phyloP scores from a whole-genome alignment of 2,329 filamentous ascomycete genomes.

The Botrytis galanthina region DNA sequence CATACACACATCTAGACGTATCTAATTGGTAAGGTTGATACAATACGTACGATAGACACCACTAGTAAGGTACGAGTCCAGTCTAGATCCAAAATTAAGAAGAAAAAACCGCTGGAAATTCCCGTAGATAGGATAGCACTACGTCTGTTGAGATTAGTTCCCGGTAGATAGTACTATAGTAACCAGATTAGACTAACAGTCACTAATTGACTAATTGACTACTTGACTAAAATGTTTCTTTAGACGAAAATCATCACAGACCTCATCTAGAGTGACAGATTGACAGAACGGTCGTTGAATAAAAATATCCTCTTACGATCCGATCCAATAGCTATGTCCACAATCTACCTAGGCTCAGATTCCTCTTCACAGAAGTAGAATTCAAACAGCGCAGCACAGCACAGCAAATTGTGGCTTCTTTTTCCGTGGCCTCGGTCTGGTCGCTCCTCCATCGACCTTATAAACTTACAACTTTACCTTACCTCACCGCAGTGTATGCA shows the following conservation, averaged over 20 bases:
- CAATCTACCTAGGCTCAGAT: neutral
- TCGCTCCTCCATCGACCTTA: constrained; percentile 1
- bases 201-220: neutral
- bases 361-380: neutral
- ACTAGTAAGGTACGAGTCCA: neutral
- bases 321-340: neutral
- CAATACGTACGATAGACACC: neutral
- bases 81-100: neutral
- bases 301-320: neutral
- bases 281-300: neutral
- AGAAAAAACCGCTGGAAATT: neutral
- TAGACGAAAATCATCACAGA: constrained; percentile 12
- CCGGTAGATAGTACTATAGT: neutral
- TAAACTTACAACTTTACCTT: constrained; percentile 4
- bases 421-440: constrained; percentile 10
- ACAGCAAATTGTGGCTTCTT: constrained; percentile 9
- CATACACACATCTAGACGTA: neutral
- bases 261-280: constrained; percentile 8
- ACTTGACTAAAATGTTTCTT: constrained; percentile 4
- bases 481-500: constrained; percentile 19
- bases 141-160: neutral
- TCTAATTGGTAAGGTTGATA: neutral
- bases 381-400: neutral
- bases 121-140: neutral
- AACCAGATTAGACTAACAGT: neutral